Evolutionary conservation across 495 filamentous ascomycete species (phyloP).

Genomic region (Annulohypoxylon nitens): DNA sequence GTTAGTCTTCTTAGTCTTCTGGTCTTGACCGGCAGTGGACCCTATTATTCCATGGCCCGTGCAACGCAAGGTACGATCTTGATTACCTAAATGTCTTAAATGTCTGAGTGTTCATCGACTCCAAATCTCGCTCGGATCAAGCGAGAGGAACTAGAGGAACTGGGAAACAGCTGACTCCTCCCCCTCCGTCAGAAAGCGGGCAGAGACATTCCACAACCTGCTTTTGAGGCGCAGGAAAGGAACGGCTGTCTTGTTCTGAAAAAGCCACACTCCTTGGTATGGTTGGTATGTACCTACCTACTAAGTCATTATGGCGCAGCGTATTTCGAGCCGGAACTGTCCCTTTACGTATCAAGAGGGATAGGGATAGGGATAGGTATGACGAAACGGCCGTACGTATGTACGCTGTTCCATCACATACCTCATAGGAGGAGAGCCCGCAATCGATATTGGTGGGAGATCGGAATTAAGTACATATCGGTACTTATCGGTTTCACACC

Average conservation of each 20-base stretch:
- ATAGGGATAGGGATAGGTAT: constrained; percentile 17
- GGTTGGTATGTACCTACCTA: not conserved
- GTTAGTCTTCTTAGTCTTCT: not conserved
- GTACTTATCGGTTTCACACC: constrained; percentile 33
- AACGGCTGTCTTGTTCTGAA: constrained; percentile 24
- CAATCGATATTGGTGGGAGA: constrained; percentile 22
- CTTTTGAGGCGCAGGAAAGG: constrained; percentile 30
- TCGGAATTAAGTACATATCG: constrained; percentile 24
- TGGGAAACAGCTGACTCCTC: not conserved
- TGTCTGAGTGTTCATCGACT: constrained; percentile 13
- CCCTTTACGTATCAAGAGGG: constrained; percentile 26
- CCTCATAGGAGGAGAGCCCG: constrained; percentile 16
- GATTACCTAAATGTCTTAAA: constrained; percentile 38
- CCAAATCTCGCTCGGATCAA: constrained; percentile 13
- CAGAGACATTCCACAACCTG: constrained; percentile 11
- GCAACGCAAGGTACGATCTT: constrained; percentile 43
- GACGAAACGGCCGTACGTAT: constrained; percentile 38
- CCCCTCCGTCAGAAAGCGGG: constrained; percentile 7
- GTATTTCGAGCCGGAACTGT: constrained; percentile 20
- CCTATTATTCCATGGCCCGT: constrained; percentile 27
- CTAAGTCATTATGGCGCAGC: constrained; percentile 23
- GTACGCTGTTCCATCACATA: constrained; percentile 14
- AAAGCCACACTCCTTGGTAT: constrained; percentile 19
- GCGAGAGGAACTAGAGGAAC: not conserved
- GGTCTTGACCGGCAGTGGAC: constrained; percentile 19